Evolutionary conservation across 805 yeast genomes (phyloP).

Genomic region (Yarrowia sp.): DNA sequence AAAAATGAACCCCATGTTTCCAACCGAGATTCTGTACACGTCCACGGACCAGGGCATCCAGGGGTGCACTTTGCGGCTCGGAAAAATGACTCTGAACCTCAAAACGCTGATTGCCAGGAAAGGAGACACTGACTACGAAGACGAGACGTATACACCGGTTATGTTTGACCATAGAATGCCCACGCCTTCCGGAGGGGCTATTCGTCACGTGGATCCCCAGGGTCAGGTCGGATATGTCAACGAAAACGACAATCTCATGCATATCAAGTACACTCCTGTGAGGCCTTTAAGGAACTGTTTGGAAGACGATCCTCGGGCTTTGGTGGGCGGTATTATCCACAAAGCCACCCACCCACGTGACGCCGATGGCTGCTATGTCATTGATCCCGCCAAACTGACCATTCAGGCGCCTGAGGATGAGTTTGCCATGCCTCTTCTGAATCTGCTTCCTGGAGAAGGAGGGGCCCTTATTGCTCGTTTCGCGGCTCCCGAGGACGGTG

Average conservation of each 20-base stretch:
- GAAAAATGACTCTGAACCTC: background rate
- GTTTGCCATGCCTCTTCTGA: background rate
- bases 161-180: no score
- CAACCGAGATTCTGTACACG: background rate
- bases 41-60: background rate
- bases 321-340: background rate
- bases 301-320: background rate
- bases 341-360: background rate
- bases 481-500: background rate
- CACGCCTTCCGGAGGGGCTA: background rate
- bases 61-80: background rate
- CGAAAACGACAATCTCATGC: background rate
- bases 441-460: background rate
- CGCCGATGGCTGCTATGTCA: background rate
- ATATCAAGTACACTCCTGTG: background rate
- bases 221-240: background rate
- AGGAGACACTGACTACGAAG: background rate
- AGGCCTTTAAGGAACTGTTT: background rate
- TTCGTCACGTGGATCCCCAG: background rate
- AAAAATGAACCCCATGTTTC: slow-evolving; percentile 2
- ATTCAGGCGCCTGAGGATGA: background rate
- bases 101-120: background rate
- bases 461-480: background rate
- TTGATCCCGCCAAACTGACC: background rate
- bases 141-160: background rate